Evolutionary conservation across 805 yeast species (phyloP).

Genomic region (Yamadazyma scolyti): DNA sequence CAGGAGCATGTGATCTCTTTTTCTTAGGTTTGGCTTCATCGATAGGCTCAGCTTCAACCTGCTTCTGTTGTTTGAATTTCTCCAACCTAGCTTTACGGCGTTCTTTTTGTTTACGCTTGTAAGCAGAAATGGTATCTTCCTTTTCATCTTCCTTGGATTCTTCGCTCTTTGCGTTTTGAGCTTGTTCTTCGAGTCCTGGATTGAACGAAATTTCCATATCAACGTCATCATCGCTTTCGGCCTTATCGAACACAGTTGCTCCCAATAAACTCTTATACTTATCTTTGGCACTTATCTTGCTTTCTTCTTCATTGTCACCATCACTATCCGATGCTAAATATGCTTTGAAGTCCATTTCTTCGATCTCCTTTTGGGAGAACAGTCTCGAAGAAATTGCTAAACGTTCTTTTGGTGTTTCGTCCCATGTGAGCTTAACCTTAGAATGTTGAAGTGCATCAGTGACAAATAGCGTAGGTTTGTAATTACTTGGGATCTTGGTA

Average conservation of each 20-base stretch:
- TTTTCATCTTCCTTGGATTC: conserved; percentile 43
- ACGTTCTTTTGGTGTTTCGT: conserved; percentile 94
- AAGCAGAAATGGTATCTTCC: conserved; percentile 73
- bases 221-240: conserved; percentile 46
- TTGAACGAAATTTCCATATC: conserved; percentile 96
- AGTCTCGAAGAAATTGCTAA: conserved; percentile 70
- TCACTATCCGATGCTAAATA: conserved; percentile 64
- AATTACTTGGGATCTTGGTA: conserved; percentile 65
- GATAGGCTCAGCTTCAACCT: conserved; percentile 13
- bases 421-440: conserved; percentile 96
- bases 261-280: conserved; percentile 63
- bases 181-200: conserved; percentile 60
- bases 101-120: conserved; percentile 87
- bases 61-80: conserved; percentile 54
- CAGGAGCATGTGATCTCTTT: conserved; percentile 24
- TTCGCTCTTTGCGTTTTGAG: conserved; percentile 26
- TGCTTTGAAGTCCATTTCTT: conserved; percentile 88
- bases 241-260: conserved; percentile 32
- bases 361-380: conserved; percentile 83
- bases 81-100: conserved; percentile 84
- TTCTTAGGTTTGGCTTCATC: conserved; percentile 61
- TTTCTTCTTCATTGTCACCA: conserved; percentile 24
- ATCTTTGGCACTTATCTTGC: conserved; percentile 34
- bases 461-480: conserved; percentile 77
- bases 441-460: conserved; percentile 97